Base-by-base conservation (phyloP, 768 basidiomycete genomes). In the Gloeostereum incarnatum region DNA sequence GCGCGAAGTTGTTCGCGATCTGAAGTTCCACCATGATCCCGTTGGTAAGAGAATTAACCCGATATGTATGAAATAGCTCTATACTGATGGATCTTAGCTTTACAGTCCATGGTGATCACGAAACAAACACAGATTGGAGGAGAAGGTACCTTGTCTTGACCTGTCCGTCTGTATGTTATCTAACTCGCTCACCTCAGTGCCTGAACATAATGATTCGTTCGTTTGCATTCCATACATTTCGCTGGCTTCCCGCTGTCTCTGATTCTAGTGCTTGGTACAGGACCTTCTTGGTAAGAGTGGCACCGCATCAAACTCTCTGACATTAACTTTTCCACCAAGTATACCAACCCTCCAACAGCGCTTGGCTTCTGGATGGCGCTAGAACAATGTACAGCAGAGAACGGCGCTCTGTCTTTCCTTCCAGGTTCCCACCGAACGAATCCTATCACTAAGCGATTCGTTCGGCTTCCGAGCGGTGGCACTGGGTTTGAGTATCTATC, bases 341-440 rank as follows among this genome's bases (percentile, higher is more conserved):
- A 94, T 60, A 96, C 93, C 6, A 68, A 85, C 27, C 96, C 96
- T 8, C 87, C 87, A 0, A 80, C 78, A 6, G 96, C 96, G 0
- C 72, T 98, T 16, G 96, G 96, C 2, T 89, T 93, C 55, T 99
- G 96, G 96, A 86, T 98, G 41, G 88, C 94, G 0, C 64, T 99
- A 25, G 94, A 98, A 56, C 69, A 75, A 42, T 96, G 92, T 57
- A 92, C 91, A 4, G 53, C 71, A 2, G 60, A 62, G 31, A 93
- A 93, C 49, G 91, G 91, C 6, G 88, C 90, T 6, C 69, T 92
- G 5, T 87, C 82, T 4, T 94, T 93, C 59, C 65, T 88, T 2
- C 92, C 93, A 0, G 91, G 93, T 16, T 93, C 91, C 1, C 96
- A 99, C 57, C 68, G 82, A 22, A 71, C 67, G 0, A 65, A 75